Conservation (phyloP, 1,284 basidiomycete genomes). For the Naganishia albida region DNA sequence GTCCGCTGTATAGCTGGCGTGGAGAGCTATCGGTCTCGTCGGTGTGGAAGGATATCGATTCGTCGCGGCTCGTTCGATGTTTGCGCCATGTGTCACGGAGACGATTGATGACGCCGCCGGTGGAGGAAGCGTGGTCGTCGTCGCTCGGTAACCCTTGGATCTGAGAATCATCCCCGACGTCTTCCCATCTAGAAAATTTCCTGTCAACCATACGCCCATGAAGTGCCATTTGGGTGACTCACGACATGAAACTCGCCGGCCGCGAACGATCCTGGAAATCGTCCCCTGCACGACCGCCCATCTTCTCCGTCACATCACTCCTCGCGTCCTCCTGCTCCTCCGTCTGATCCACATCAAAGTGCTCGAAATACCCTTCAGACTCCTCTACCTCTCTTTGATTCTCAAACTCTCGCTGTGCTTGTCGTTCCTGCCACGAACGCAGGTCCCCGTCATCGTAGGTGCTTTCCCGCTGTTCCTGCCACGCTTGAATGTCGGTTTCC, state of each 20-base stretch:
- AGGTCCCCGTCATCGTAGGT: too few relatives aligned
- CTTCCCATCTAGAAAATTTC: constrained; percentile 13
- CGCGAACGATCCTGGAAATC: neutral
- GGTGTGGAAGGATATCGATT: constrained; percentile 17
- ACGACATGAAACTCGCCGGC: constrained; percentile 22
- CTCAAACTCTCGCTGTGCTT: neutral
- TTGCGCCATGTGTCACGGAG: constrained; percentile 37
- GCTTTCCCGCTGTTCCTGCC: neutral
- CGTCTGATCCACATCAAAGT: neutral
- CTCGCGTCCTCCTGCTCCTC: constrained; percentile 11
- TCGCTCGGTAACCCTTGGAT: constrained; percentile 7
- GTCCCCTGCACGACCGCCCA: neutral
- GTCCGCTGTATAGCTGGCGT: neutral
- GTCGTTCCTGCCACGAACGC: neutral
- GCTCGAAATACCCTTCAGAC: constrained; percentile 20
- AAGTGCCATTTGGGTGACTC: neutral
- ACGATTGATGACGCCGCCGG: constrained; percentile 12
- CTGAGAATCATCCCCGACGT: constrained; percentile 19
- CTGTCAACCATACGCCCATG: neutral
- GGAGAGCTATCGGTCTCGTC: neutral
- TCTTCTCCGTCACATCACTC: constrained; percentile 23
- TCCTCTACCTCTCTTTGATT: neutral
- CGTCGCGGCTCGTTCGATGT: constrained; percentile 37
- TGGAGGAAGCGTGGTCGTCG: neutral
- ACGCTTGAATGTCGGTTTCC: neutral